phyloP scores from a whole-genome alignment of 768 basidiomycete genomes.

The Vararia minispora region DNA sequence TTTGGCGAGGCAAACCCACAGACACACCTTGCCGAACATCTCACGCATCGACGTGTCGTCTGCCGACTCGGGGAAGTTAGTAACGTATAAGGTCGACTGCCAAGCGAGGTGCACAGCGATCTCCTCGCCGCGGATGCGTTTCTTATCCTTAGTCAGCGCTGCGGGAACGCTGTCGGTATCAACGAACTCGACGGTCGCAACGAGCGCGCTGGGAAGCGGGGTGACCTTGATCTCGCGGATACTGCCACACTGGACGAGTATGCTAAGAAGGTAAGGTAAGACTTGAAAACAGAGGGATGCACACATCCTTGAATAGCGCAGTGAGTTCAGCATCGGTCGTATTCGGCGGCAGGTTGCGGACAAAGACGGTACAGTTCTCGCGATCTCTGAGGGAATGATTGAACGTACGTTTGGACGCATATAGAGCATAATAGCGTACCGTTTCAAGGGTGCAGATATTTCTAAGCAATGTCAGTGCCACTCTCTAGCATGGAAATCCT shows the following conservation, averaged over 20 bases:
- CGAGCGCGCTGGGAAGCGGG: conserved; percentile 39
- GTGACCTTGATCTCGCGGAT: conserved; percentile 82
- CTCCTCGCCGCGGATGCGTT: conserved; percentile 65
- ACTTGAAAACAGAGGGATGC: conserved; percentile 16
- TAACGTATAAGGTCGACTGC: conserved; percentile 90
- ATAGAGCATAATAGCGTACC: conserved; percentile 28
- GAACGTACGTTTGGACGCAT: neutral
- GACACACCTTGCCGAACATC: conserved; percentile 65
- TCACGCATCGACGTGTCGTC: conserved; percentile 70
- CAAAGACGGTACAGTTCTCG: conserved; percentile 88
- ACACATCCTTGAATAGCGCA: conserved; percentile 76
- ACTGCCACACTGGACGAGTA: conserved; percentile 57
- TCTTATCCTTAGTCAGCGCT: conserved; percentile 92
- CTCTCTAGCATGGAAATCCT: neutral
- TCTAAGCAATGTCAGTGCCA: conserved; percentile 21
- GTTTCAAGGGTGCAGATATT: conserved; percentile 41
- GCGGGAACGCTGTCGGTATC: conserved; percentile 74
- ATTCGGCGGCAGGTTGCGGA: conserved; percentile 52
- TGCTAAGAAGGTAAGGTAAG: conserved; percentile 11
- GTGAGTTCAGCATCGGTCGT: conserved; percentile 57
- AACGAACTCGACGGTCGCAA: conserved; percentile 86
- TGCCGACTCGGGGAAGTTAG: conserved; percentile 82
- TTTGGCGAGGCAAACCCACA: neutral
- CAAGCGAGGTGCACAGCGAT: conserved; percentile 83
- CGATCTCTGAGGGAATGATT: conserved; percentile 55